Conservation (phyloP, 1,139 yeast genomes). For the Lodderomyces beijingensis region DNA sequence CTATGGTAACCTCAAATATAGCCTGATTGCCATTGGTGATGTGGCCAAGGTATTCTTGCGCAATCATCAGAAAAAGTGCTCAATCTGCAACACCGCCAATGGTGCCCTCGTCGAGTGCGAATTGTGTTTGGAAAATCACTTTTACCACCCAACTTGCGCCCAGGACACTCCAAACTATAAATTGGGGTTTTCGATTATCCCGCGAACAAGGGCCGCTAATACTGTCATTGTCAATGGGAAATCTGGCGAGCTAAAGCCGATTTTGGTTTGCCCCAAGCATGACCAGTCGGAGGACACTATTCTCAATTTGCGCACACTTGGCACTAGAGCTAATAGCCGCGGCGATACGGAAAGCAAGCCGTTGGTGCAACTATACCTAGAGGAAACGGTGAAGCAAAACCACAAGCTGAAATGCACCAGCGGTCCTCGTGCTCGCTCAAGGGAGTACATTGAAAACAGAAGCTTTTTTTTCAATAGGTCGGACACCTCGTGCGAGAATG, state of each 20-base stretch:
- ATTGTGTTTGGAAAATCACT: slow-evolving; percentile 19
- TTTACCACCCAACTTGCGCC: slow-evolving; percentile 68
- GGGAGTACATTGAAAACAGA: slow-evolving; percentile 24
- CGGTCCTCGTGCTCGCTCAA: slow-evolving; percentile 34
- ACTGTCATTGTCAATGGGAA: slow-evolving; percentile 24
- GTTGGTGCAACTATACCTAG: slow-evolving; percentile 38
- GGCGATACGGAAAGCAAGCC: slow-evolving; percentile 28
- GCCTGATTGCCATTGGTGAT: slow-evolving; percentile 23
- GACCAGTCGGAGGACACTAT: slow-evolving; percentile 13
- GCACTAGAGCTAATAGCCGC: slow-evolving; percentile 26
- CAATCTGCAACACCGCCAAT: slow-evolving; percentile 26
- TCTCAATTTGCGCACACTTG: slow-evolving; percentile 24
- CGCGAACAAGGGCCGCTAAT: slow-evolving; percentile 5
- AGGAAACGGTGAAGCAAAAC: slow-evolving; percentile 31
- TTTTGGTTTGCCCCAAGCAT: slow-evolving; percentile 42
- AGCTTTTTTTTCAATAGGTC: slow-evolving; percentile 10
- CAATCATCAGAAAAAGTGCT: slow-evolving; percentile 20
- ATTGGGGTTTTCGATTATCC: slow-evolving; percentile 41
- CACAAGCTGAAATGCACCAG: slow-evolving; percentile 15
- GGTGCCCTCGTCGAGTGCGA: slow-evolving; percentile 32
- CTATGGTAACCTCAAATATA: slow-evolving; percentile 10
- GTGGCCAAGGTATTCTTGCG: slow-evolving; percentile 26
- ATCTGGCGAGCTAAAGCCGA: slow-evolving; percentile 41
- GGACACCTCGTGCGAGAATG: neutral
- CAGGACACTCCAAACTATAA: slow-evolving; percentile 41